Conservation (phyloP, 768 basidiomycete species). For the Suillus bovinus region DNA sequence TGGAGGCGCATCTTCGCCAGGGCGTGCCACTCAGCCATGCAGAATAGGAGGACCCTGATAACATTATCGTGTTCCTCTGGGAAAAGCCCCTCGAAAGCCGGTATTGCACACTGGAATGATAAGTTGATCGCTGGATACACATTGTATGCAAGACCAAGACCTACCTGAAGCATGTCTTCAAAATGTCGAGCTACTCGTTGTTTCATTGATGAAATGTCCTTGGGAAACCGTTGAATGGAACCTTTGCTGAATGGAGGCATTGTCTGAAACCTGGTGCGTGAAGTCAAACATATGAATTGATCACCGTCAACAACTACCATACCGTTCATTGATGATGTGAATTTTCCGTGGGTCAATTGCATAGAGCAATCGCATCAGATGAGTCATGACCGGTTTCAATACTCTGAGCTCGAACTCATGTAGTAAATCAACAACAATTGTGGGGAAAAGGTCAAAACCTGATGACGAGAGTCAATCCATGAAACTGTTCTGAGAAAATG, state of each 20-base stretch:
- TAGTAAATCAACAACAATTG: background rate
- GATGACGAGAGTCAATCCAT: background rate
- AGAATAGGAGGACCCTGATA: background rate
- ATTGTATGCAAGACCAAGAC: background rate
- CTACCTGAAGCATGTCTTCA: background rate
- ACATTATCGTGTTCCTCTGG: background rate
- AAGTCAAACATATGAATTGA: no score
- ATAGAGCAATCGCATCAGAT: background rate
- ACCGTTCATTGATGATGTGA: background rate
- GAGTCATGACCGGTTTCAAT: background rate
- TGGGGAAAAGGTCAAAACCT: background rate
- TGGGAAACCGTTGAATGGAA: background rate
- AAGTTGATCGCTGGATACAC: no score
- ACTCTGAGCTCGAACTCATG: background rate
- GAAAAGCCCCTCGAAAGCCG: background rate
- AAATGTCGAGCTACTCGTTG: background rate
- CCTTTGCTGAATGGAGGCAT: background rate
- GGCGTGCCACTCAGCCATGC: background rate
- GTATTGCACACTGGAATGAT: background rate
- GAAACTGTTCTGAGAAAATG: background rate
- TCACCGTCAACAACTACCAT: background rate
- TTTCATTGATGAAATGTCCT: background rate
- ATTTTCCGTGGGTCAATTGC: background rate
- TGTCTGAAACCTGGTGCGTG: background rate
- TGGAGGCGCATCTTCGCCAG: background rate